Evolutionary conservation across 331 rosid genomes (phyloP), one percentile per base, ranked within the genome.

Genomic region (Stylosanthes scabra): DNA sequence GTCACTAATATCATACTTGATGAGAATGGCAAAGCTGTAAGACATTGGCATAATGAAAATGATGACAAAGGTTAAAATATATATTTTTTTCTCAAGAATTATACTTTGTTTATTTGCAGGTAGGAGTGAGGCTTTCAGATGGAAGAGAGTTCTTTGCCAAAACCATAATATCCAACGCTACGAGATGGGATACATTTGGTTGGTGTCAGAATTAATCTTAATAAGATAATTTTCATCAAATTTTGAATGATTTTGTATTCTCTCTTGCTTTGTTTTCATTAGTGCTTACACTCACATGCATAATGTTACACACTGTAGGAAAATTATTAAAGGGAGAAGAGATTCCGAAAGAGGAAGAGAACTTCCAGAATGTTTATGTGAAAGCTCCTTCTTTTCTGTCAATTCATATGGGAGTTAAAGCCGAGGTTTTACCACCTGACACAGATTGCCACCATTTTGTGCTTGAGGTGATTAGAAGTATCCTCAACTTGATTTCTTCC

Each of bases 141-240:
- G 87, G 93, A 59, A 83, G 95, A 84, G 85, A 87, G 75, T 91
- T 81, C 82, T 94, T 87, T 58, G 97, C 96, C 71, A 90, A 90
- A 86, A 94, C 97, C 71, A 69, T 91, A 60, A 85, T 94, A 80
- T 94, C 99, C 75, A 94, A 94, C 84, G 99, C 99, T 80, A 94
- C 97, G 34, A 87, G 99, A 94, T 94, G 99, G 99, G 96, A 94
- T 83, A 91, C 99, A 72, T 94, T 94, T 60, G 99, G 99, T 91
- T 71, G 64, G 96, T 87, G 72, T n/a, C n/a, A n/a, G n/a, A n/a
- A n/a, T n/a, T n/a, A n/a, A n/a, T n/a, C n/a, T n/a, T n/a, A n/a
- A n/a, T n/a, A n/a, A n/a, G n/a, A n/a, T n/a, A n/a, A n/a, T n/a
- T n/a, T n/a, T n/a, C n/a, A n/a, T n/a, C n/a, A n/a, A n/a, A n/a